Evolutionary conservation across 179 eudicot species (phyloP), one percentile per base, ranked within the genome.

Genomic region (Nepenthes alata): DNA sequence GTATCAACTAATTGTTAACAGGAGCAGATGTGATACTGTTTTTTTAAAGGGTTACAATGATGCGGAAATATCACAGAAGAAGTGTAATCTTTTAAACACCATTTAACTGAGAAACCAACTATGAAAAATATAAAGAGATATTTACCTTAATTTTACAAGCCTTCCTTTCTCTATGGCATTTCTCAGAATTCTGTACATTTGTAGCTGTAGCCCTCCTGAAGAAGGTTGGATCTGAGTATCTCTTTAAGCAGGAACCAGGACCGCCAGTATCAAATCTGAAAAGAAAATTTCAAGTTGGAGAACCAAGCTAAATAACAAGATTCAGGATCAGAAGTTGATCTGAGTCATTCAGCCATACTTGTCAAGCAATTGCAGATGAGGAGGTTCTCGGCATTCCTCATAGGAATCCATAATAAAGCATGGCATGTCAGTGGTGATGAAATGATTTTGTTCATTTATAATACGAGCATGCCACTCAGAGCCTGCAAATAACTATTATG

Each of bases 151-250:
- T 71, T 76, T 75, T 83, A 58, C 70, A 75, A 67, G 75, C 75
- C 74, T 86, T 86, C 75, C 78, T 82, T 64, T 72, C 80, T 67
- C 67, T 76, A 54, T 60, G 70, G 45, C 72, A 61, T 72, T 77
- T 83, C 59, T 76, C 75, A 37, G 58, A 57, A 66, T 57, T 69
- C 57, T 61, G 66, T 69, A 69, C 75, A 65, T 65, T 72, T 63
- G 76, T 77, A 53, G 69, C 70, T 60, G 81, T 81, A 61, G 91
- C 81, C 74, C 82, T 83, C 70, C 64, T 81, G 68, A 94, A 87
- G 80, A 90, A 85, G 45, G 94, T 72, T 47, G 99, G 95, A 81
- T 94, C 99, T 47, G 99, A 87, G 77, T 94, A 94, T 67, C 88
- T 83, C 75, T 83, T 94, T 67, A 90, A 74, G 78, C 99, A 94